A percentile compares a stretch with the other conserved stretches of the same genome.
Conservation (phyloP, 2,329 filamentous ascomycete genomes). For the Cladosporium velox region DNA sequence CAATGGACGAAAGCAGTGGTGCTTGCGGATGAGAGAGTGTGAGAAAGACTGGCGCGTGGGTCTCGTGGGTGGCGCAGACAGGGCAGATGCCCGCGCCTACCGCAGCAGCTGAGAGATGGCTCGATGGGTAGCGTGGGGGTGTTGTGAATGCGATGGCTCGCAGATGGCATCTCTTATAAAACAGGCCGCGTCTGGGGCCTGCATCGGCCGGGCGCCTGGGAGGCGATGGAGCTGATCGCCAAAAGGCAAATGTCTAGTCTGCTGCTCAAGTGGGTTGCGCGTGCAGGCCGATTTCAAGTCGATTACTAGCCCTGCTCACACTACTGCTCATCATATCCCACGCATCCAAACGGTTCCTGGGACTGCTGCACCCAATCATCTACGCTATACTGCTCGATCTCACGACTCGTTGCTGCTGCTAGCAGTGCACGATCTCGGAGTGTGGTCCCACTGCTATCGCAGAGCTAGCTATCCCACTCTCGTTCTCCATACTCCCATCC, state of each 20-base stretch:
- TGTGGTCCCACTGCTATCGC: slow-evolving; percentile 3
- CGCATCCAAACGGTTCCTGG: slow-evolving; percentile 1
- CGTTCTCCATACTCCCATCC: background rate
- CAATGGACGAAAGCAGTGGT: slow-evolving; percentile 10
- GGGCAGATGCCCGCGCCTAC: slow-evolving; percentile 11
- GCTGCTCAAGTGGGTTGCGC: background rate
- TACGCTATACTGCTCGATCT: background rate
- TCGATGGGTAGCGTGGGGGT: slow-evolving; percentile 16
- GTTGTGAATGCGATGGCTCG: background rate
- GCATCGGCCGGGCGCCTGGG: slow-evolving; percentile 7
- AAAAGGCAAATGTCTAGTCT: background rate
- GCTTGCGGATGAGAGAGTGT: background rate
- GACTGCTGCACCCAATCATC: background rate
- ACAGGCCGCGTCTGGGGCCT: background rate
- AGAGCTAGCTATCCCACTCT: slow-evolving; percentile 2
- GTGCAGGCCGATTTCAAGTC: background rate
- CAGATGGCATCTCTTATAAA: background rate
- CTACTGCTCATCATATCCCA: slow-evolving; percentile 6
- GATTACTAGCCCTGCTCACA: background rate
- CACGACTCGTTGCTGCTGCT: background rate
- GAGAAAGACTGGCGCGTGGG: background rate
- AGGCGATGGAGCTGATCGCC: background rate
- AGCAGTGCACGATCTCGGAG: background rate
- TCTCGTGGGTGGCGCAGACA: slow-evolving; percentile 4
- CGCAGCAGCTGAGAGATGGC: slow-evolving; percentile 16